phyloP scores from a whole-genome alignment of 2,329 filamentous ascomycete genomes.

The Dryadomyces quercus-mongolicae region DNA sequence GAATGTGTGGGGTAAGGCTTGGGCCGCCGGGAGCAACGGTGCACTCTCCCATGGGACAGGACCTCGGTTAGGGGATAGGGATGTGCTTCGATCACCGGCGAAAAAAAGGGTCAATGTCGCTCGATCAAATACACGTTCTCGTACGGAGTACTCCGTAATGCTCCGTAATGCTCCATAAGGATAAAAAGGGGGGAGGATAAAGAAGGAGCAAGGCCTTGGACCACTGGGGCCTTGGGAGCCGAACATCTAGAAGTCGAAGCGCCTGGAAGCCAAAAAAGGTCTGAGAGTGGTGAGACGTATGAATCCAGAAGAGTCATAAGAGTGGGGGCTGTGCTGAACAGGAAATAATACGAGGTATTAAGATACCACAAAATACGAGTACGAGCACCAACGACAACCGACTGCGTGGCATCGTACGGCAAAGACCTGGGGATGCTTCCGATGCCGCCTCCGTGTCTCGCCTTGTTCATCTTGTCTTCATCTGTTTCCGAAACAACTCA shows the following conservation, averaged over 20 bases:
- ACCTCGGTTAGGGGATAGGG: not conserved
- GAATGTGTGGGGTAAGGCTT: slow-evolving; percentile 1
- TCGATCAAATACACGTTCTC: too few relatives aligned
- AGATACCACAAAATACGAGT: not conserved
- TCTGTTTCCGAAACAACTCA: not conserved
- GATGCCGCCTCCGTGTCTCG: not conserved
- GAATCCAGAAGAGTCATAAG: too few relatives aligned
- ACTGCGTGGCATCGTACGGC: not conserved
- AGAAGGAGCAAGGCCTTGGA: too few relatives aligned
- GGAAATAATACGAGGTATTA: not conserved
- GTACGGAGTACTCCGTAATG: too few relatives aligned
- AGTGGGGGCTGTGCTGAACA: not conserved
- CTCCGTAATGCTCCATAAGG: too few relatives aligned
- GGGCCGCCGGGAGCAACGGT: not conserved
- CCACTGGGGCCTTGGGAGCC: too few relatives aligned
- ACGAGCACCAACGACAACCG: not conserved
- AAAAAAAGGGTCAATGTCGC: too few relatives aligned
- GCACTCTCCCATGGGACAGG: not conserved
- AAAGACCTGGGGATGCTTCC: too few relatives aligned
- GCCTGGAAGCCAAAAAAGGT: not conserved
- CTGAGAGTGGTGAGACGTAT: not conserved
- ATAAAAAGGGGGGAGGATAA: too few relatives aligned
- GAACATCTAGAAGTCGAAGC: too few relatives aligned
- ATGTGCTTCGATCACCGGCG: too few relatives aligned
- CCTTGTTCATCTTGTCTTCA: not conserved